These are phyloP conservation scores for Scytalidium lignicola DNA, from an alignment of 2,329 filamentous ascomycete species.

Conservation along the genomic window DNA sequence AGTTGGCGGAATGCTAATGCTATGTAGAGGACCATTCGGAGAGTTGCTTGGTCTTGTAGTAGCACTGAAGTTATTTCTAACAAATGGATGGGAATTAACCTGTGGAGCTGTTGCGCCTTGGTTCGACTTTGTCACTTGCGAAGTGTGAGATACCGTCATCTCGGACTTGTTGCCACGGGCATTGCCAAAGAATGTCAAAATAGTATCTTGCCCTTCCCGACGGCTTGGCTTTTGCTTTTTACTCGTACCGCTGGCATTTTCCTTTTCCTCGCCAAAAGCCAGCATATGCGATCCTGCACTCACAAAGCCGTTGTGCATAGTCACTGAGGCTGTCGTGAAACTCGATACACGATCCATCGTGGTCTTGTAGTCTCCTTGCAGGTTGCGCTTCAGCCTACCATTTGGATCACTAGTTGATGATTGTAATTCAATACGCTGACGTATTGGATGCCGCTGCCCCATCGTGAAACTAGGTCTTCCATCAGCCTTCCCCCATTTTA, in stretches of 20 bases:
- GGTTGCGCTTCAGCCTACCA: constrained; percentile 9
- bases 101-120: not conserved
- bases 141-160: not conserved
- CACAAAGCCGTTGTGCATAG: constrained; percentile 18
- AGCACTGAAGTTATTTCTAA: not conserved
- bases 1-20: constrained; percentile 16
- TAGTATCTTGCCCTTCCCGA: constrained; percentile 16
- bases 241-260: not conserved
- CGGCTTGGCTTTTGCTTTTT: constrained; percentile 22
- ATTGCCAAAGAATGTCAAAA: constrained; percentile 20
- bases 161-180: not conserved
- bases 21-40: not conserved
- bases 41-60: not conserved
- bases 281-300: constrained; percentile 24
- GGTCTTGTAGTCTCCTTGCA: constrained; percentile 41
- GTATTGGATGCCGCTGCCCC: constrained; percentile 18
- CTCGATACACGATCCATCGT: constrained; percentile 58
- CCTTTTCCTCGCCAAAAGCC: not conserved
- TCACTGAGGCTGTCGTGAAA: constrained; percentile 50
- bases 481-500: constrained; percentile 30
- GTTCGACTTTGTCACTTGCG: constrained; percentile 7
- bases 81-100: not conserved
- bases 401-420: constrained; percentile 11
- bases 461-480: constrained; percentile 15
- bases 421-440: constrained; percentile 20